Base-by-base conservation (phyloP, 2,329 filamentous ascomycete genomes). In the Gnomoniopsis smithogilvyi region DNA sequence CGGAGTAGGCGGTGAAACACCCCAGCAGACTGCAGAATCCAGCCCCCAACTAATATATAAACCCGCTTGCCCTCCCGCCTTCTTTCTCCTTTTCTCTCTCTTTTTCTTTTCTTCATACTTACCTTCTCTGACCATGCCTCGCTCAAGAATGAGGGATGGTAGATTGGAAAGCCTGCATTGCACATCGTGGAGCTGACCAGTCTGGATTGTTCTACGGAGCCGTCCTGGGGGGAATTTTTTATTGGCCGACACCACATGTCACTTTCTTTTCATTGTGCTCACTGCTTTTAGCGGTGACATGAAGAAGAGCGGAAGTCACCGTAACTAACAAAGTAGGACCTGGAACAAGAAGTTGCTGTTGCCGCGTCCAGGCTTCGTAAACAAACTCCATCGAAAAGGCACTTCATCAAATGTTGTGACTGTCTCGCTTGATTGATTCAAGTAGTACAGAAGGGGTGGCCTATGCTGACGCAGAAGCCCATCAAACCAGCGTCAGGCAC, bases 191-290 rank as follows among this genome's bases (percentile, higher is more conserved):
- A 73, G 76, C 77, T 72, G 67, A 72, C 71, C 73, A 69, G 68
- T 66, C 73, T 79, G 74, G 72, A 79, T 78, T 80, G 77, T 75
- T 76, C 76, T 80, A 79, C 73, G 73, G 75, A 75, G 74, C 77
- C 78, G 76, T 80, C 73, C 76, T 73, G 72, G 73, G 74, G 70
- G 74, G 48, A 80, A 79, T 78, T 79, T 78, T 79, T 78, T 76
- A 72, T 79, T 67, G 72, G 63, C 56, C 33, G 56, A 62, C 50
- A 58, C n/a, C n/a, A n/a, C n/a, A n/a, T n/a, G n/a, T n/a, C n/a
- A n/a, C 47, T 51, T 45, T 56, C 64, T 75, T 80, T 80, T 80
- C 78, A 75, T 79, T 76, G 64, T 76, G 73, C 60, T 56, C 65
- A 63, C 62, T 66, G 69, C 72, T 70, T 69, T 60, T 70, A 36